These are phyloP conservation scores for Yamadazyma diospyri DNA, from an alignment of 1,139 yeast species.

Conservation along the genomic window DNA sequence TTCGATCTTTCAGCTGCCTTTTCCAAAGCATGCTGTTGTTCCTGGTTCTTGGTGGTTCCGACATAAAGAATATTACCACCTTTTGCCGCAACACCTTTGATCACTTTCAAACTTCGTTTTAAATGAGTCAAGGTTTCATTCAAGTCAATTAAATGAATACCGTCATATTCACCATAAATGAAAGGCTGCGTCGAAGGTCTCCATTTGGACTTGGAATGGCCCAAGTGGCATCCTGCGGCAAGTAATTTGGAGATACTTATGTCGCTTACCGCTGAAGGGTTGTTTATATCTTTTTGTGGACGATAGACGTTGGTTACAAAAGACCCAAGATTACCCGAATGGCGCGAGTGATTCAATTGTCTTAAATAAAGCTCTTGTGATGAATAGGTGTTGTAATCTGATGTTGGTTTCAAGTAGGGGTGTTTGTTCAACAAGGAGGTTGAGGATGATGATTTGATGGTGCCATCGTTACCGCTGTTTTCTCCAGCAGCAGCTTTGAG, in stretches of 20 bases:
- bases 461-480: slow-evolving; percentile 1
- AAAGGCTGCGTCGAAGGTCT: slow-evolving; percentile 86
- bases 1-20: slow-evolving; percentile 74
- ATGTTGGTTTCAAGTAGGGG: slow-evolving; percentile 42
- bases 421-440: slow-evolving; percentile 29
- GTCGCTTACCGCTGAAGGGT: slow-evolving; percentile 56
- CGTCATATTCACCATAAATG: slow-evolving; percentile 83
- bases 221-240: slow-evolving; percentile 94
- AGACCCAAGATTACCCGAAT: slow-evolving; percentile 60
- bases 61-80: slow-evolving; percentile 85
- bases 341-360: slow-evolving; percentile 52
- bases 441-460: slow-evolving; percentile 28
- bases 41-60: slow-evolving; percentile 73
- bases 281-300: slow-evolving; percentile 63
- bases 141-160: slow-evolving; percentile 83
- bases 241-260: slow-evolving; percentile 64
- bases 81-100: slow-evolving; percentile 73
- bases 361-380: slow-evolving; percentile 74
- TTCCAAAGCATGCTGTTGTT: slow-evolving; percentile 68
- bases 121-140: slow-evolving; percentile 75
- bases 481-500: slow-evolving; percentile 1
- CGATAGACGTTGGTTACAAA: slow-evolving; percentile 56
- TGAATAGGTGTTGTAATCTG: slow-evolving; percentile 54
- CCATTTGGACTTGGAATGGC: slow-evolving; percentile 79
- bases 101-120: slow-evolving; percentile 75